A percentile compares a stretch with the other conserved stretches of the same genome.
Evolutionary conservation across 2,329 filamentous ascomycete species (phyloP).

Genomic region (Trichoderma afroharzianum): DNA sequence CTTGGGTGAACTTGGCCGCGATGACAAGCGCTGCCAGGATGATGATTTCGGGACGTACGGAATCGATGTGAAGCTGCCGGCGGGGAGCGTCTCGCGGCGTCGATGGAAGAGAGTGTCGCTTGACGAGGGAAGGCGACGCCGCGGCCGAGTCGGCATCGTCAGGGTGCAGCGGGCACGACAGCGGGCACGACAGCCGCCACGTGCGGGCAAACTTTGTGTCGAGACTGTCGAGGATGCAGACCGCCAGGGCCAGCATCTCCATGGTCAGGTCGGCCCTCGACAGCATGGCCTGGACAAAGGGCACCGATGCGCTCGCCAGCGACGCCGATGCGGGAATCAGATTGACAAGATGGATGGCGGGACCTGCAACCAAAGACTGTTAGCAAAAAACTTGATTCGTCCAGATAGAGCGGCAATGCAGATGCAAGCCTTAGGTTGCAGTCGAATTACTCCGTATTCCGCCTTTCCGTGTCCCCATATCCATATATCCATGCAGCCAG

Average conservation of each 20-base stretch:
- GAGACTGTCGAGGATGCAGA: conserved; percentile 64
- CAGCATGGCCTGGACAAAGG: conserved; percentile 59
- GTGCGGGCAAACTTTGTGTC: conserved; percentile 58
- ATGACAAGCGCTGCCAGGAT: conserved; percentile 60
- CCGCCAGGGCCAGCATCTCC: conserved; percentile 61
- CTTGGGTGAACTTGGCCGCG: conserved; percentile 63
- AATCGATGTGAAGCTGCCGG: conserved; percentile 54
- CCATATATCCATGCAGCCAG: conserved; percentile 1
- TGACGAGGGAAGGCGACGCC: conserved; percentile 26
- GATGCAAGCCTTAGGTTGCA: not conserved
- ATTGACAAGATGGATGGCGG: conserved; percentile 63
- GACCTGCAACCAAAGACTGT: conserved; percentile 42
- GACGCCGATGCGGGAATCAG: conserved; percentile 63
- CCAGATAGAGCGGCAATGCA: not conserved
- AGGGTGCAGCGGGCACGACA: conserved; percentile 42
- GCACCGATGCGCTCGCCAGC: conserved; percentile 53
- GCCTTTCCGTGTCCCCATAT: not conserved
- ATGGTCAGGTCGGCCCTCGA: conserved; percentile 54
- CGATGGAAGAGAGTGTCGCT: conserved; percentile 49
- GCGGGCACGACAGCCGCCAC: conserved; percentile 56
- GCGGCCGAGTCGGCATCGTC: conserved; percentile 22
- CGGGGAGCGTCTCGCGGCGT: conserved; percentile 32
- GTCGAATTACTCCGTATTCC: not conserved
- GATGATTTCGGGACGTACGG: conserved; percentile 59
- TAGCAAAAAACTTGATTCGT: not conserved